Conservation (phyloP, 306 rosid species). For the Pyrus betulifolia region DNA sequence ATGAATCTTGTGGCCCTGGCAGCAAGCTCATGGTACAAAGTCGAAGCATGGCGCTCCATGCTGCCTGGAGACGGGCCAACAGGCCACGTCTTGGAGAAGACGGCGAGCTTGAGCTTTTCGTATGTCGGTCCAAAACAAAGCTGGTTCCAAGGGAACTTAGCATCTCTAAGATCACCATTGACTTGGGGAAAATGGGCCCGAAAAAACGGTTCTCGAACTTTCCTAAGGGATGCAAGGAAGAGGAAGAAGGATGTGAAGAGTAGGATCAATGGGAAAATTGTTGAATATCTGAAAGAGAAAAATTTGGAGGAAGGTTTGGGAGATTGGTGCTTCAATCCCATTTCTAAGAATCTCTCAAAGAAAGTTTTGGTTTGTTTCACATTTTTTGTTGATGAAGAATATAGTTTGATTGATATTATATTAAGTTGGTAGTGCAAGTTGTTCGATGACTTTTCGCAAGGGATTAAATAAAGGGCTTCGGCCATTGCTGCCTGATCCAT, state of each 20-base stretch:
- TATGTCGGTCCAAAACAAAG: conserved; percentile 20
- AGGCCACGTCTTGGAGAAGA: conserved; percentile 28
- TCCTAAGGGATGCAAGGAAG: conserved; percentile 11
- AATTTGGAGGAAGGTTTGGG: conserved; percentile 8
- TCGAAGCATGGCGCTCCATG: conserved; percentile 30
- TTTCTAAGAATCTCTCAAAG: background rate
- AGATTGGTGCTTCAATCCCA: conserved; percentile 12
- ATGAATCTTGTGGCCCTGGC: conserved; percentile 18
- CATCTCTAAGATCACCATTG: conserved; percentile 22
- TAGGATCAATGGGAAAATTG: background rate
- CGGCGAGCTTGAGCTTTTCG: conserved; percentile 24
- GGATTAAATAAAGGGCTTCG: background rate
- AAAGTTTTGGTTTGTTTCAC: background rate
- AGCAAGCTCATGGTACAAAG: conserved; percentile 22
- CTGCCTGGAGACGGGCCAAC: conserved; percentile 20
- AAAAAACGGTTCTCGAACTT: background rate
- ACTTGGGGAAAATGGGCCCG: background rate
- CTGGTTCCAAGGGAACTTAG: conserved; percentile 23
- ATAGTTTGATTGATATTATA: background rate
- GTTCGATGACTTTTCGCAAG: background rate
- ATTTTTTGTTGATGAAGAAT: background rate
- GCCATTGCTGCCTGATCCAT: background rate
- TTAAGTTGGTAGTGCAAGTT: background rate
- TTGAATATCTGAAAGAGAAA: background rate
- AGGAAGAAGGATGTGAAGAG: conserved; percentile 7